Percentiles rank a stretch among this genome's conserved stretches.
Evolutionary conservation across 2,329 filamentous ascomycete species (phyloP).

Genomic region (Coniella vitis): DNA sequence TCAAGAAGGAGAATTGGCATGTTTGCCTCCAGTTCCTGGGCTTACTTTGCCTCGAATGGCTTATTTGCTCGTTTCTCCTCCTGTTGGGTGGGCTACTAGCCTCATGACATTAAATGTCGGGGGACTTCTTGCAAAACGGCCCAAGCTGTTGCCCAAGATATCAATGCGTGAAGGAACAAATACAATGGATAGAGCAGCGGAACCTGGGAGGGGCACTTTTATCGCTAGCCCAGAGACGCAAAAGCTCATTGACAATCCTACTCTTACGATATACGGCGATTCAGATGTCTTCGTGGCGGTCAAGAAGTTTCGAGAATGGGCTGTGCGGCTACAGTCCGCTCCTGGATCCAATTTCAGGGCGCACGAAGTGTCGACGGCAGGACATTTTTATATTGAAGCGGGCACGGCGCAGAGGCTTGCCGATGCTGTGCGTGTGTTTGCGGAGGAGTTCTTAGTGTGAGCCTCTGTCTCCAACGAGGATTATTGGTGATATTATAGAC

Average conservation of each 20-base stretch:
- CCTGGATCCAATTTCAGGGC: conserved; percentile 34
- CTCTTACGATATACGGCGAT: conserved; percentile 68
- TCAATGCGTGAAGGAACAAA: conserved; percentile 4
- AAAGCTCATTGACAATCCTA: conserved; percentile 52
- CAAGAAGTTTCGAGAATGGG: conserved; percentile 61
- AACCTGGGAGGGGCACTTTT: neutral
- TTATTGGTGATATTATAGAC: neutral
- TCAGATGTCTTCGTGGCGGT: conserved; percentile 66
- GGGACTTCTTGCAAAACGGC: conserved; percentile 21
- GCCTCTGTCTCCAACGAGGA: neutral
- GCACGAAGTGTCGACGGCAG: conserved; percentile 39
- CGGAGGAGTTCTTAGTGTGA: conserved; percentile 19
- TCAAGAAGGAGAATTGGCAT: conserved; percentile 20
- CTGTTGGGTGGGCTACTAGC: conserved; percentile 52
- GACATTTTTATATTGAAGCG: conserved; percentile 48
- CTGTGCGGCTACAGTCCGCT: conserved; percentile 36
- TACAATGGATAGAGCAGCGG: neutral
- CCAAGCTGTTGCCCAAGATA: conserved; percentile 8
- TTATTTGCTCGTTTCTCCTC: conserved; percentile 63
- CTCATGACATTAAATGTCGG: conserved; percentile 55
- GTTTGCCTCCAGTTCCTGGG: conserved; percentile 25
- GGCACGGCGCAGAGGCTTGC: conserved; percentile 30
- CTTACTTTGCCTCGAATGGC: conserved; percentile 35
- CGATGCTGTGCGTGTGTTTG: conserved; percentile 26
- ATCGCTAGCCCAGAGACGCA: conserved; percentile 25